These are phyloP conservation scores for Colletotrichum sp. DNA, from an alignment of 2,329 filamentous ascomycete genomes.

Conservation along the genomic window DNA sequence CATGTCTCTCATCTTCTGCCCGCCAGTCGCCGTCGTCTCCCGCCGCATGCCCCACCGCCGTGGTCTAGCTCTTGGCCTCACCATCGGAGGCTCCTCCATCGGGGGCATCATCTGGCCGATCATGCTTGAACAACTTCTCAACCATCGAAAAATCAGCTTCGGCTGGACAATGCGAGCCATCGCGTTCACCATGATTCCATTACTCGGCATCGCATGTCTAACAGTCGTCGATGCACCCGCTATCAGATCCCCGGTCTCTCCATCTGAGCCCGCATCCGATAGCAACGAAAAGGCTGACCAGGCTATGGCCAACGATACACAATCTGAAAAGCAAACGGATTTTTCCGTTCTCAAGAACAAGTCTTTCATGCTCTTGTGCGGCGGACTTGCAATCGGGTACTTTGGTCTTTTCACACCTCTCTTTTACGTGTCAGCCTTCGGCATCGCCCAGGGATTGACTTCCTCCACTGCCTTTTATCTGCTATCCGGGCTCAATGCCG, in stretches of 20 bases:
- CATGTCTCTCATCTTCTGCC: conserved; percentile 43
- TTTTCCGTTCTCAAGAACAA: conserved; percentile 23
- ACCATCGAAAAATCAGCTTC: background rate
- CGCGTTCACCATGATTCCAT: background rate
- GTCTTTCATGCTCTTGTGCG: background rate
- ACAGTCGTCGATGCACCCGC: conserved; percentile 24
- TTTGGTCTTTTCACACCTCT: conserved; percentile 54
- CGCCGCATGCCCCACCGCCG: conserved; percentile 33
- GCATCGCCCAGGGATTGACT: conserved; percentile 50
- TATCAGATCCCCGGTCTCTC: too few species aligned
- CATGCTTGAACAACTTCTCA: conserved; percentile 5
- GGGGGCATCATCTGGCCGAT: conserved; percentile 24
- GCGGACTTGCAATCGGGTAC: conserved; percentile 23
- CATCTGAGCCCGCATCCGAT: background rate
- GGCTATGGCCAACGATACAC: background rate
- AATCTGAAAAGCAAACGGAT: background rate
- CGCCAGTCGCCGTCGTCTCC: conserved; percentile 35
- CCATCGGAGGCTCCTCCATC: conserved; percentile 32
- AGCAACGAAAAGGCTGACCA: background rate
- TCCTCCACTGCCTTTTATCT: conserved; percentile 64
- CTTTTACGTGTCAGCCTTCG: conserved; percentile 61
- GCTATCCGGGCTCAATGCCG: conserved; percentile 64
- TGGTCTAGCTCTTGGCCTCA: conserved; percentile 36
- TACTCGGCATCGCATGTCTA: background rate
- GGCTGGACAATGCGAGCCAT: conserved; percentile 4